Percentiles rank a stretch among this genome's conserved stretches.
These are phyloP conservation scores for Rhizopogon sp. DNA, from an alignment of 768 basidiomycete species.

Conservation along the genomic window DNA sequence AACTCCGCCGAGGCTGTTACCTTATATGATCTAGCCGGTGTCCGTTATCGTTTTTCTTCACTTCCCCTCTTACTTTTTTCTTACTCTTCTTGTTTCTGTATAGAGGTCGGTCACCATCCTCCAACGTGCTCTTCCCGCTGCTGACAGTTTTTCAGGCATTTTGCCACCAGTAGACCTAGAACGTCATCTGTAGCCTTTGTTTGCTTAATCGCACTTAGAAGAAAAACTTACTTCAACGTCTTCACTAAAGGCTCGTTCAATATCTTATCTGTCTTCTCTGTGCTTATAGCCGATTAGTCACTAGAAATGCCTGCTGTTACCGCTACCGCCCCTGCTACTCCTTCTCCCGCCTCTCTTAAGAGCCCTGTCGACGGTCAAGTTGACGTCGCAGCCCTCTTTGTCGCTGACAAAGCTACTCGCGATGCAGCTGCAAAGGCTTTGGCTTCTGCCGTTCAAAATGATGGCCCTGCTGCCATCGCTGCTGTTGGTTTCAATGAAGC, in stretches of 20 bases:
- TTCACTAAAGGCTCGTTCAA: conserved; percentile 37
- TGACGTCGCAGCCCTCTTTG: conserved; percentile 74
- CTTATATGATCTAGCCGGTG: conserved; percentile 11
- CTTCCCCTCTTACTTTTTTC: conserved; percentile 30
- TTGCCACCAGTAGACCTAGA: conserved; percentile 53
- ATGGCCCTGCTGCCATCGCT: conserved; percentile 74
- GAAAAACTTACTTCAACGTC: conserved; percentile 28
- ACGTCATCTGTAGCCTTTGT: conserved; percentile 52
- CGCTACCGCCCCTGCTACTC: conserved; percentile 50
- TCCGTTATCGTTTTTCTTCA: conserved; percentile 14
- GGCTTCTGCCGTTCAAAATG: conserved; percentile 73
- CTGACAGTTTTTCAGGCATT: conserved; percentile 25
- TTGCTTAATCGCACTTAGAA: conserved; percentile 34
- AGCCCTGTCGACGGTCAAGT: conserved; percentile 59
- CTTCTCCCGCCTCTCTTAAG: conserved; percentile 71
- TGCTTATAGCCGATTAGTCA: conserved; percentile 31
- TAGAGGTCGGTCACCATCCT: conserved; percentile 27
- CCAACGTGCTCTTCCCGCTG: conserved; percentile 2
- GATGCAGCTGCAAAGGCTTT: conserved; percentile 65
- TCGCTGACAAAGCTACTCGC: conserved; percentile 79
- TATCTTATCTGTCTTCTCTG: background rate
- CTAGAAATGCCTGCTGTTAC: conserved; percentile 79
- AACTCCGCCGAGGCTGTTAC: conserved; percentile 22
- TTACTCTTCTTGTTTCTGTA: conserved; percentile 19
- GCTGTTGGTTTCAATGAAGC: conserved; percentile 68